Conservation (phyloP, 345 rosid genomes). For the Erodium maritimum region DNA sequence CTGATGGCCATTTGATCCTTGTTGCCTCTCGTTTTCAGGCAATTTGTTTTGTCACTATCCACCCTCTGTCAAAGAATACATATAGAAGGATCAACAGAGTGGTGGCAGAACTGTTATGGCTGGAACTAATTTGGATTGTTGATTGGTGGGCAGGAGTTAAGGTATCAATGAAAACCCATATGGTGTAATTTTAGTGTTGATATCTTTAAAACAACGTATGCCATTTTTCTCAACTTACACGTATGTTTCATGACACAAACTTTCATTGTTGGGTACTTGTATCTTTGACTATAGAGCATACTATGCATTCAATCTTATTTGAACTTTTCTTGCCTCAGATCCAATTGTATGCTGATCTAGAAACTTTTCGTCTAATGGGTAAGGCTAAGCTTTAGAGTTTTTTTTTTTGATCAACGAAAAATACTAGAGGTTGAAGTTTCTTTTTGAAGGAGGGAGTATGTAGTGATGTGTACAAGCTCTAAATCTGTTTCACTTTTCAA, state of each 20-base stretch:
- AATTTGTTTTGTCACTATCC: slow-evolving; percentile 47
- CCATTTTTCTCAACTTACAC: background rate
- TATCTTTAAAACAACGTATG: background rate
- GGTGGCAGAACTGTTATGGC: slow-evolving; percentile 76
- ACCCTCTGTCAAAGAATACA: slow-evolving; percentile 66
- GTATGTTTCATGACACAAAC: background rate
- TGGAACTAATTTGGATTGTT: slow-evolving; percentile 80
- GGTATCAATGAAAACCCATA: slow-evolving; percentile 26
- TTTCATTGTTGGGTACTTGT: background rate
- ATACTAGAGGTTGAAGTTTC: background rate
- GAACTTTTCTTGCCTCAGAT: slow-evolving; percentile 36
- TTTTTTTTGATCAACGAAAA: too few relatives aligned
- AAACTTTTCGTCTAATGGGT: slow-evolving; percentile 72
- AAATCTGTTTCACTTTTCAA: too few relatives aligned
- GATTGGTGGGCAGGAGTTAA: slow-evolving; percentile 98
- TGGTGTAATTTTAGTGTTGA: background rate
- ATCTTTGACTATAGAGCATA: background rate
- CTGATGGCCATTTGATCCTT: slow-evolving; percentile 8
- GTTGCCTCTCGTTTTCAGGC: slow-evolving; percentile 40
- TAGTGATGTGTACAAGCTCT: background rate
- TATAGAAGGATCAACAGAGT: slow-evolving; percentile 64
- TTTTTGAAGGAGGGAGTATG: background rate
- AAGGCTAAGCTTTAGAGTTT: slow-evolving; percentile 15
- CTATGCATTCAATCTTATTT: slow-evolving; percentile 2
- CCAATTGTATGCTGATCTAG: slow-evolving; percentile 57